Evolutionary conservation across 2,329 filamentous ascomycete genomes (phyloP).

Genomic region (Calonectria fujianensis): DNA sequence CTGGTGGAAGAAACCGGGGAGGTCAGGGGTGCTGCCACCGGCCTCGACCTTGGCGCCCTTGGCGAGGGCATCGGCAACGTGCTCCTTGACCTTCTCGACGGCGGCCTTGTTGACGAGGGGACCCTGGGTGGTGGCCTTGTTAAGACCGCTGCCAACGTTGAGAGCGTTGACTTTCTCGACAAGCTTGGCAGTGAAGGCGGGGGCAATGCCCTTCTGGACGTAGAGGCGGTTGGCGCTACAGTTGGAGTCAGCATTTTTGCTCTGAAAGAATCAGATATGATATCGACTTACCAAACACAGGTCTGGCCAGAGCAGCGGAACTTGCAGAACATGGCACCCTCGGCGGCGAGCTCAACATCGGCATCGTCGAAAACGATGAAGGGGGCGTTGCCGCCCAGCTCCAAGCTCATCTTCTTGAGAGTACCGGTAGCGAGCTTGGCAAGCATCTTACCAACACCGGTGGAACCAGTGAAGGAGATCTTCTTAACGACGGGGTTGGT

Average conservation of each 20-base stretch:
- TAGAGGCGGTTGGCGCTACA: constrained; percentile 60
- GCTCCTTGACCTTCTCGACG: constrained; percentile 75
- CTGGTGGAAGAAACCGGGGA: constrained; percentile 79
- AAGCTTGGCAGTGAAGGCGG: constrained; percentile 56
- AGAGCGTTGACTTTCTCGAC: constrained; percentile 56
- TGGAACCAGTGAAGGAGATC: constrained; percentile 82
- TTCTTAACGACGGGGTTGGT: constrained; percentile 65
- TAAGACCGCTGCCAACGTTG: constrained; percentile 54
- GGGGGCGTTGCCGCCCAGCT: constrained; percentile 82
- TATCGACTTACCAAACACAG: constrained; percentile 70
- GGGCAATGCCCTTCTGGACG: constrained; percentile 58
- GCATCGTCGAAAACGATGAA: constrained; percentile 81
- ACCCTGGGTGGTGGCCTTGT: constrained; percentile 54
- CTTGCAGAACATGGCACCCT: constrained; percentile 68
- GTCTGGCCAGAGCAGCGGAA: constrained; percentile 74
- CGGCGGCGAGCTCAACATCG: constrained; percentile 76
- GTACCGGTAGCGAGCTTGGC: constrained; percentile 76
- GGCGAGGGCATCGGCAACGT: constrained; percentile 76
- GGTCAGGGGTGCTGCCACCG: constrained; percentile 78
- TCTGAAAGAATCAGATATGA: not conserved
- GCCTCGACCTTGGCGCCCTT: constrained; percentile 76
- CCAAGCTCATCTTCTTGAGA: constrained; percentile 80
- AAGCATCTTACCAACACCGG: constrained; percentile 77
- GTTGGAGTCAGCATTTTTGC: constrained; percentile 42
- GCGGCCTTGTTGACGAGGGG: constrained; percentile 79